A percentile compares a stretch with the other conserved stretches of the same genome.
These are phyloP conservation scores for Dryas alaskensis DNA, from an alignment of 306 rosid species.

Conservation along the genomic window DNA sequence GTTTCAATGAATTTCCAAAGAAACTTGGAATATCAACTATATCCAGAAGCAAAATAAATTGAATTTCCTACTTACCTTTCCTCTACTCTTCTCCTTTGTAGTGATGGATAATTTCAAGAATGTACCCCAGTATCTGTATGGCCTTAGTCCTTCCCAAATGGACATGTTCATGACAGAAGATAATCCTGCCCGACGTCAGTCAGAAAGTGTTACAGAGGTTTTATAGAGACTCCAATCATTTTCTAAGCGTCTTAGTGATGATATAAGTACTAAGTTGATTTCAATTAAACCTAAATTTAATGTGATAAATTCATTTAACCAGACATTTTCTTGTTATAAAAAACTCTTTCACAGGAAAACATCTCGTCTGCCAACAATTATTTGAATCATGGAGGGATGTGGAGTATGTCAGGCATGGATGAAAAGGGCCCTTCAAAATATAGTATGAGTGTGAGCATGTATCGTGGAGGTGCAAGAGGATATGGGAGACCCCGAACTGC, in stretches of 20 bases:
- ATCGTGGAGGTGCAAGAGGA: constrained; percentile 79
- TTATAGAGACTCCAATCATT: constrained; percentile 7
- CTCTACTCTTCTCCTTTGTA: constrained; percentile 28
- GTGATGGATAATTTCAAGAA: constrained; percentile 88
- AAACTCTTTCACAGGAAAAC: constrained; percentile 54
- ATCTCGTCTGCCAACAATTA: constrained; percentile 75
- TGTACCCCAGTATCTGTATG: constrained; percentile 65
- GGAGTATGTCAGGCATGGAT: constrained; percentile 52
- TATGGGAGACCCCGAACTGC: constrained; percentile 67
- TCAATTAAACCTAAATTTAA: constrained; percentile 5
- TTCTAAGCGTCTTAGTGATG: constrained; percentile 12
- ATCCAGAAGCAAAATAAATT: neutral
- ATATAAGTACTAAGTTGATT: constrained; percentile 10
- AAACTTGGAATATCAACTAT: neutral
- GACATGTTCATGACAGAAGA: constrained; percentile 93
- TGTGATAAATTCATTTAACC: constrained; percentile 4
- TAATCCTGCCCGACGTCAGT: constrained; percentile 55
- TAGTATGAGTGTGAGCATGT: constrained; percentile 90
- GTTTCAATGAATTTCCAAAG: neutral
- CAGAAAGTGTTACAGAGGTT: constrained; percentile 79
- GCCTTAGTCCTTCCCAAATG: constrained; percentile 84
- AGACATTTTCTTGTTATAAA: constrained; percentile 18
- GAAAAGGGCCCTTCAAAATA: constrained; percentile 47
- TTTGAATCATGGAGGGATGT: constrained; percentile 75
- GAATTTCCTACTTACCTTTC: constrained; percentile 1